Evolutionary conservation across 78 protist genomes (phyloP), one percentile per base, ranked within the genome.

Genomic region (Anaeramoeba flamelloides): DNA sequence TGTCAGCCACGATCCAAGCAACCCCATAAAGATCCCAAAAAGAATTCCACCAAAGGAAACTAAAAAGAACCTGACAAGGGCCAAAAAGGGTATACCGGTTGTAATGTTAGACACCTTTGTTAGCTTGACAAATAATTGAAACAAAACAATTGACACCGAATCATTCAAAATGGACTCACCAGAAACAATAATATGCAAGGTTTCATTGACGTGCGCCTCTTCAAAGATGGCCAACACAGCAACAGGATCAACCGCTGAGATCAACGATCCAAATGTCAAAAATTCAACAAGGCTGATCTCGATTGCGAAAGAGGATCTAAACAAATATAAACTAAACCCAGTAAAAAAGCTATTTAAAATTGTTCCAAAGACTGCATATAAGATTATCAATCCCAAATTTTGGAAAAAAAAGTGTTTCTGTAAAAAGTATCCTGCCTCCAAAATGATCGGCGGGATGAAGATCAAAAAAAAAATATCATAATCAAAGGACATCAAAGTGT

Each of bases 161-260:
- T 76, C 90, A 80, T 87, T 87, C 41, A 87, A 75, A 2, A 82
- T 75, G 4, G 81, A 65, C 76, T 87, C 90, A 34, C 90, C 90
- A 83, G 84, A 87, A 32, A 87, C 85, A 31, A 80, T 40, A 26
- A 79, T 41, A n/a, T 84, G 64, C 40, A 87, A 3, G 22, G 64
- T 75, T 32, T 8, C 83, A 77, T 87, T 81, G 3, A 64, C 90
- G 78, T 78, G 82, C 38, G 77, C 33, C 74, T 77, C 3, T 40
- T 41, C 40, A 69, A 87, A 83, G 77, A 87, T 87, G 36, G 87
- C 87, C 33, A 87, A 79, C 40, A 77, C 82, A 0, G 90, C 77
- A 34, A 87, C 89, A 1, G 85, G 85, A 74, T 82, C 85, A 4
- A 82, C 85, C 22, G 85, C 85, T 1, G 77, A 1, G 4, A 77